Evolutionary conservation across 2,329 filamentous ascomycete species (phyloP).

Genomic region (Zelopaecilomyces penicillatus): DNA sequence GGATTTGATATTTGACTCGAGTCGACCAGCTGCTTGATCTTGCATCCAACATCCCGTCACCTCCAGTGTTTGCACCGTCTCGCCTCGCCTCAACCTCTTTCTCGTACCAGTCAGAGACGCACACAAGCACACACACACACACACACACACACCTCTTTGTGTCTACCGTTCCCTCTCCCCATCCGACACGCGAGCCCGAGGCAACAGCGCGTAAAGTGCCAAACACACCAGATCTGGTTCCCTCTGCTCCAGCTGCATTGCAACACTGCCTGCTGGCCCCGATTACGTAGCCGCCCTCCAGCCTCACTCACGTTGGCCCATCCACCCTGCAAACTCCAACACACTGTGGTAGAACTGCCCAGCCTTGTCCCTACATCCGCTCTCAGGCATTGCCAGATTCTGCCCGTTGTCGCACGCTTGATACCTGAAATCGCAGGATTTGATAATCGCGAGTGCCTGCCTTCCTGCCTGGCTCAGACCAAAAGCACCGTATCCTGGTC

Average conservation of each 20-base stretch:
- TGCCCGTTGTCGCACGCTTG: neutral
- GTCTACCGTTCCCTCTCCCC: constrained; percentile 5
- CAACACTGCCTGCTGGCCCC: no score
- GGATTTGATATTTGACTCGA: neutral
- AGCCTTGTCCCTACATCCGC: neutral
- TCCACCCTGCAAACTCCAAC: neutral
- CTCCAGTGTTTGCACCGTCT: no score
- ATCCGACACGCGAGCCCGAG: constrained; percentile 9
- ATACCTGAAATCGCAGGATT: no score
- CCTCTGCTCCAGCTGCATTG: no score
- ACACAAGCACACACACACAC: no score
- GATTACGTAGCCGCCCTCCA: neutral
- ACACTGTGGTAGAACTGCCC: constrained; percentile 3
- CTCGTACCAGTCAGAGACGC: no score
- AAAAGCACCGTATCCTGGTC: no score
- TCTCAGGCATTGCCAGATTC: neutral
- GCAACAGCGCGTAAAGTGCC: constrained; percentile 9
- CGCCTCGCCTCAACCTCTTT: no score
- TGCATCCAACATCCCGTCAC: no score
- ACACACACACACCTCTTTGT: neutral
- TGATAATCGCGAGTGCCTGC: no score
- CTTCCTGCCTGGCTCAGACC: no score
- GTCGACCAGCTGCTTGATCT: no score
- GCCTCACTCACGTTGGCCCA: neutral
- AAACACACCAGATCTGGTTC: neutral